These are phyloP conservation scores for Vitis amurensis DNA, from an alignment of 164 flowering plant genomes.

Conservation along the genomic window DNA sequence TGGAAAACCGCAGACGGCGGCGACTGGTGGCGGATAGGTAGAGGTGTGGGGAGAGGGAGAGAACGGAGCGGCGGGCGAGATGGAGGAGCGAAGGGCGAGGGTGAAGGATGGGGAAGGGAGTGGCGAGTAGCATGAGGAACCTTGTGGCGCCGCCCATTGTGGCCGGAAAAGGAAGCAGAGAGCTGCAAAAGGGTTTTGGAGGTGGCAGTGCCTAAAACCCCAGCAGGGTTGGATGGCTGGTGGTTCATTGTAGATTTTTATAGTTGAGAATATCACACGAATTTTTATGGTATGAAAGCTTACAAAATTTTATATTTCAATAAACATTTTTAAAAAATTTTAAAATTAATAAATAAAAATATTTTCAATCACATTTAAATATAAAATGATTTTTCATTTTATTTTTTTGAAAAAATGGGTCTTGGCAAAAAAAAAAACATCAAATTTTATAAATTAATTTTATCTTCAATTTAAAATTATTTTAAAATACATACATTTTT, in stretches of 20 bases:
- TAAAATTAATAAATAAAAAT: too few species aligned
- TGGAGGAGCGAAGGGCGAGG: constrained; percentile 28
- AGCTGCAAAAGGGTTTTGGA: not conserved
- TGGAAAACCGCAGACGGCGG: not conserved
- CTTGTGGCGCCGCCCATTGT: constrained; percentile 50
- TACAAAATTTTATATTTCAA: too few species aligned
- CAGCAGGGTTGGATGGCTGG: not conserved
- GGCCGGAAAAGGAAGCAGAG: not conserved
- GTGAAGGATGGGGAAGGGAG: constrained; percentile 32
- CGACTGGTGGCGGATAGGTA: constrained; percentile 4
- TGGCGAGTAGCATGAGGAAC: constrained; percentile 41
- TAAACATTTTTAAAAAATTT: too few species aligned
- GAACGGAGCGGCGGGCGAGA: constrained; percentile 22
- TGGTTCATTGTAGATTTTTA: not conserved
- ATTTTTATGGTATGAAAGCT: too few species aligned
- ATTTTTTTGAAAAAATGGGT: too few species aligned
- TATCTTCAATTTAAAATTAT: too few species aligned
- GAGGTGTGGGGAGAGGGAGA: constrained; percentile 6
- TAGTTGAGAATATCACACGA: not conserved
- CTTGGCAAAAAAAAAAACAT: too few species aligned
- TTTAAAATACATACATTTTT: too few species aligned
- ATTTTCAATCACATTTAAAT: too few species aligned
- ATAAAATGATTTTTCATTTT: too few species aligned
- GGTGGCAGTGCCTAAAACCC: constrained; percentile 7
- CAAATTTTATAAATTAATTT: too few species aligned